A percentile compares a stretch with the other conserved stretches of the same genome.
These are phyloP conservation scores for Metarhizium humberi DNA, from an alignment of 2,329 filamentous ascomycete species.

Conservation along the genomic window DNA sequence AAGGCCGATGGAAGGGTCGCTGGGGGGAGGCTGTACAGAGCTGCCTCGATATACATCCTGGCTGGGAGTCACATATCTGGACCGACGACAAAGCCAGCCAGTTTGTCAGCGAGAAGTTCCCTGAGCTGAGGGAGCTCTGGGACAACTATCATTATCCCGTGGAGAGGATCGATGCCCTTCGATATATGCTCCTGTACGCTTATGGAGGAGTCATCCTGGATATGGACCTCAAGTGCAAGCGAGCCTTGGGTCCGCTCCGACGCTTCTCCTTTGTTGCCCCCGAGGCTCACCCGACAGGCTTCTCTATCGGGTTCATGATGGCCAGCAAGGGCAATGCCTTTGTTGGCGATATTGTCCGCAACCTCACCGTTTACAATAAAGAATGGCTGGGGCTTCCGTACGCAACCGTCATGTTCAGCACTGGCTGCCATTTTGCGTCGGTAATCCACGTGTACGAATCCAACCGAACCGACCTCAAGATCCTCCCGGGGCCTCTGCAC, in stretches of 20 bases:
- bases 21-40: constrained; percentile 22
- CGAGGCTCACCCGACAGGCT: constrained; percentile 28
- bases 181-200: constrained; percentile 39
- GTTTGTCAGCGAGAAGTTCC: constrained; percentile 12
- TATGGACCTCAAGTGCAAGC: constrained; percentile 24
- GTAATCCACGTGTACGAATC: constrained; percentile 27
- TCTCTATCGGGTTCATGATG: constrained; percentile 33
- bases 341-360: constrained; percentile 22
- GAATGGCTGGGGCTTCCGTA: constrained; percentile 30
- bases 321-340: constrained; percentile 23
- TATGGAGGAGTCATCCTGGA: constrained; percentile 21
- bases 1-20: constrained; percentile 10
- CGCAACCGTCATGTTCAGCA: constrained; percentile 33
- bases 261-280: constrained; percentile 32
- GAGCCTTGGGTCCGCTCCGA: constrained; percentile 27
- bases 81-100: constrained; percentile 11
- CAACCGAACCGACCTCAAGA: constrained; percentile 22
- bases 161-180: constrained; percentile 59
- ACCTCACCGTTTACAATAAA: constrained; percentile 24
- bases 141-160: constrained; percentile 56
- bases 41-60: constrained; percentile 23
- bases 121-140: constrained; percentile 25
- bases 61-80: constrained; percentile 19
- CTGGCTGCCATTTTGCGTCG: constrained; percentile 31
- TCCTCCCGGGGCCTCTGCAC: constrained; percentile 27